Evolutionary conservation across 768 basidiomycete genomes (phyloP), one percentile per base, ranked within the genome.

Genomic region (Termitomyces sp.): DNA sequence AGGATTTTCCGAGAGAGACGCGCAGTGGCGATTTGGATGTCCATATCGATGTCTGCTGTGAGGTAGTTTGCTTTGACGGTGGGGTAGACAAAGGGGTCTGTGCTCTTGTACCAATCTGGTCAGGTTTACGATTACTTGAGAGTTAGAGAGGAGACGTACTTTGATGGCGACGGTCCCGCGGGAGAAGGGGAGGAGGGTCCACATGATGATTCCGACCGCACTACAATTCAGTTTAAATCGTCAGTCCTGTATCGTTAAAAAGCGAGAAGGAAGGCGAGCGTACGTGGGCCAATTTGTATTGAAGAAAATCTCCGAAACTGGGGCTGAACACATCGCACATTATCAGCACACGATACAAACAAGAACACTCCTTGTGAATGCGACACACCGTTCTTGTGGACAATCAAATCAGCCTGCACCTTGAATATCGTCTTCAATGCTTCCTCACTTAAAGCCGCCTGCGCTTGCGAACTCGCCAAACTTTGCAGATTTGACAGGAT

Each of bases 141-240:
- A 4, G 20, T 4, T 9, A 32, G 7, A 24, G 5, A 7, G n/a
- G 27, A 10, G 22, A 32, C 68, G 34, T 36, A 81, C 79, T 7
- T 68, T 75, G 61, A 82, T 77, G 49, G 69, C 70, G 29, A 83
- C 77, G n/a, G 63, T 74, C 7, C 83, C 83, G 26, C 82, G 68
- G 65, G 78, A 78, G 69, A 83, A 83, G 1, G 82, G 82, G 4
- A 84, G 72, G 18, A 84, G 72, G 53, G 75, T 74, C 82, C 83
- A 84, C 68, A 76, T 72, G 56, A 74, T 70, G 50, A 83, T 75
- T 2, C 81, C 81, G 16, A 82, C 57, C 9, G 68, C 72, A 49
- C 78, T 79, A 54, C 22, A 55, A 2, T 8, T 9, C 18, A 18
- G 9, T 31, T n/a, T 20, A 3, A 16, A 2, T 18, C 41, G 6